A percentile compares a stretch with the other conserved stretches of the same genome.
Conservation (phyloP, 306 rosid species). For the Arachis hypogaea region DNA sequence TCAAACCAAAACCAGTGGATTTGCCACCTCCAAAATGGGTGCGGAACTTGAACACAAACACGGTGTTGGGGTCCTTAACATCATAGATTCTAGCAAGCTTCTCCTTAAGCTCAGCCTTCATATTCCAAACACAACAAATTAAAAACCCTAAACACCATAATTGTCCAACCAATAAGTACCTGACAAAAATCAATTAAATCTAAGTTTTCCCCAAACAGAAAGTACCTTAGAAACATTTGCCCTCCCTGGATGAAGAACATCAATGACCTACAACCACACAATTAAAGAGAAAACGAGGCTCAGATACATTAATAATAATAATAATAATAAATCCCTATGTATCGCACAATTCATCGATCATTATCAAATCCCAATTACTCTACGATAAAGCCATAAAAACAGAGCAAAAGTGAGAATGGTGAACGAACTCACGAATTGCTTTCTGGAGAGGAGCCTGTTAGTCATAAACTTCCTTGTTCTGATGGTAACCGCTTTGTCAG, state of each 20-base stretch:
- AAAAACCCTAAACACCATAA: background rate
- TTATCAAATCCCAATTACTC: background rate
- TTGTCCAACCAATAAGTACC: background rate
- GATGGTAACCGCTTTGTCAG: conserved; percentile 86
- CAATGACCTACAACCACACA: conserved; percentile 55
- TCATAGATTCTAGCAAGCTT: conserved; percentile 72
- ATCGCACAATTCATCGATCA: background rate
- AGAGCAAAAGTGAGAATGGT: background rate
- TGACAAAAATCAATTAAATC: background rate
- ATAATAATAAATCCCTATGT: too few relatives aligned
- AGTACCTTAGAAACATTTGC: conserved; percentile 90
- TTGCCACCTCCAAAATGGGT: conserved; percentile 96
- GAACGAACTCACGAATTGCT: conserved; percentile 71
- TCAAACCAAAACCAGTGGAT: conserved; percentile 91
- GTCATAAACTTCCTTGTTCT: conserved; percentile 91
- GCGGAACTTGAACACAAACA: conserved; percentile 86
- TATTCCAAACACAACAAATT: background rate
- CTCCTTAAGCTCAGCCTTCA: conserved; percentile 87
- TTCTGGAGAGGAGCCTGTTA: conserved; percentile 79
- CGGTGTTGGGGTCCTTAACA: conserved; percentile 74
- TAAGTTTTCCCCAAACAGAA: background rate
- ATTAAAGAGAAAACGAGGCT: background rate
- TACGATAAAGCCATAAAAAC: too few relatives aligned
- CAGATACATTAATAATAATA: too few relatives aligned
- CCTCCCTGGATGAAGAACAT: conserved; percentile 90